These are phyloP conservation scores for Aureobasidium pullulans DNA, from an alignment of 2,329 filamentous ascomycete species.

Conservation along the genomic window DNA sequence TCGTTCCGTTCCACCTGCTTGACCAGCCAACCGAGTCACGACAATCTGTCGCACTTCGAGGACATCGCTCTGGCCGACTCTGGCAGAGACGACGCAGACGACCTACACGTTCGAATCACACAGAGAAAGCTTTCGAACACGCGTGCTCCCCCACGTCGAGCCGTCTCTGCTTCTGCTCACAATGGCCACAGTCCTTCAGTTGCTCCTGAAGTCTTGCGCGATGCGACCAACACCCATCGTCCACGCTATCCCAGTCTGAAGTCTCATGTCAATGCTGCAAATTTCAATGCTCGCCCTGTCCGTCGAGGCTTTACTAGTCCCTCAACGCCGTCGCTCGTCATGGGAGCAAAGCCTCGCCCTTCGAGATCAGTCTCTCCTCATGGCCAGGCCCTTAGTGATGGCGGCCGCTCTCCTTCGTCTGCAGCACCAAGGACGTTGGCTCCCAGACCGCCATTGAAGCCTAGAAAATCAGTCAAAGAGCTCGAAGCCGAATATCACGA, in stretches of 20 bases:
- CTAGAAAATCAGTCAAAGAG: constrained; percentile 60
- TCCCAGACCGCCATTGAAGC: constrained; percentile 55
- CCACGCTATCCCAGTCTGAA: constrained; percentile 34
- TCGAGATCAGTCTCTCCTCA: constrained; percentile 29
- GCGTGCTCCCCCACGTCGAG: background rate
- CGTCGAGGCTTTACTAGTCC: constrained; percentile 35
- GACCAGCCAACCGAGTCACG: constrained; percentile 52
- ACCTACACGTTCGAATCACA: constrained; percentile 10
- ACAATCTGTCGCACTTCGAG: constrained; percentile 80
- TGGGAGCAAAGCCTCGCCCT: constrained; percentile 15
- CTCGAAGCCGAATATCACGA: constrained; percentile 75
- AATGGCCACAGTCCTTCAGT: background rate
- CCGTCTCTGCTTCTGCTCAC: background rate
- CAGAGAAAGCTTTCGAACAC: background rate
- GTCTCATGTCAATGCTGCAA: constrained; percentile 31
- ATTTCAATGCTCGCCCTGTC: constrained; percentile 30
- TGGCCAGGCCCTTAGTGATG: constrained; percentile 20
- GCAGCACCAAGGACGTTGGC: constrained; percentile 18
- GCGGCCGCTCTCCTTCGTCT: constrained; percentile 16
- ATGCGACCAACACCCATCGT: constrained; percentile 31
- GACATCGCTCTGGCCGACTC: constrained; percentile 76
- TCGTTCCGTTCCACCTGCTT: constrained; percentile 74
- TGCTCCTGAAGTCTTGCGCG: constrained; percentile 21
- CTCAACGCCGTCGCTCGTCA: constrained; percentile 21
- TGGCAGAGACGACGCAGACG: constrained; percentile 18